Base-by-base conservation (phyloP, 768 basidiomycete species). In the Wakefieldia striispora region DNA sequence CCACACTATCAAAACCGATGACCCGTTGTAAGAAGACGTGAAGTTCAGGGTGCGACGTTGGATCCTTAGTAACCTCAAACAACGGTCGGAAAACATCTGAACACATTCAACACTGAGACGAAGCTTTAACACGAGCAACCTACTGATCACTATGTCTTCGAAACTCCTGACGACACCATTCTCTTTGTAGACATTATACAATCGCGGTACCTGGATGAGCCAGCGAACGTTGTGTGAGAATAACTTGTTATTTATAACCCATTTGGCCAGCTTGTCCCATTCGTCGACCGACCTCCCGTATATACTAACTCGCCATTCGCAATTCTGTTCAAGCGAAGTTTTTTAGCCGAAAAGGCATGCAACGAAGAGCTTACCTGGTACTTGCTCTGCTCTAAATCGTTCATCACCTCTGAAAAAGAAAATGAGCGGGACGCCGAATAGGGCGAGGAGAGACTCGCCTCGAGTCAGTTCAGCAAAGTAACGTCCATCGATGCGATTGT, bases 181-280 rank as follows among this genome's bases (percentile, higher is more conserved):
- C 46, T 84, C 83, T 65, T 95, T 97, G 77, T 97, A 99, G 7
- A 98, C 82, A 57, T 95, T 87, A 72, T 99, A 99, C 51, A 99
- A 66, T 3, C 97, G 84, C 0, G 97, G 97, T 6, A 98, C 74
- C 66, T 98, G 97, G 55, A 99, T 88, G 49, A 98, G 82, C 97
- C 97, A 98, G 45, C 97, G 83, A 34, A 98, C 93, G 63, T 99
- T 98, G 69, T 98, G 95, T 3, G 95, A 97, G 68, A 79, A 89
- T 5, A 98, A 75, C 66, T 95, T 93, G 75, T 97, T 82, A 64
- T 89, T 79, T 65, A 97, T 83, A 49, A 99, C 84, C 97, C 97
- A 99, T 74, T 86, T 88, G 16, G 97, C 97, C 6, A 99, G 75
- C 62, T 97, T 97, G 75, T 98, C 97, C 97, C 97, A 99, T 72